Evolutionary conservation across 2,329 filamentous ascomycete species (phyloP).

Genomic region (Cladophialophora immunda): DNA sequence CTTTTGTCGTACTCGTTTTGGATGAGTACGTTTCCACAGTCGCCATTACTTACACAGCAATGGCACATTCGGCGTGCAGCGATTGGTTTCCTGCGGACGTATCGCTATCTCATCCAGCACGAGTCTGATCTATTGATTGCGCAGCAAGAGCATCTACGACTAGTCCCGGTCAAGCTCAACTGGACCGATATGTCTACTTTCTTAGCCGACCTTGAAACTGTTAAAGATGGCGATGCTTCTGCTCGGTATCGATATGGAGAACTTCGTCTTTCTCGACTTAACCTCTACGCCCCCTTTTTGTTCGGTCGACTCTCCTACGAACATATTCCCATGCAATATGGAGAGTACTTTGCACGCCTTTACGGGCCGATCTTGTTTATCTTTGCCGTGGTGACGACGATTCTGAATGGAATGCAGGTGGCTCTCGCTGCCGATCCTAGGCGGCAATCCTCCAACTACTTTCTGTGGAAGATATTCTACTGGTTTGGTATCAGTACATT

Average conservation of each 20-base stretch:
- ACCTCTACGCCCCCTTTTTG: neutral
- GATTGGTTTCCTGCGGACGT: constrained; percentile 52
- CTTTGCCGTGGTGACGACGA: neutral
- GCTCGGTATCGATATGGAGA: neutral
- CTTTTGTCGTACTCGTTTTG: no score
- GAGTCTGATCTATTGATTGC: constrained; percentile 52
- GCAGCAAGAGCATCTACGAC: constrained; percentile 35
- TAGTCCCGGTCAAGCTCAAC: constrained; percentile 47
- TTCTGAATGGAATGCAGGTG: constrained; percentile 31
- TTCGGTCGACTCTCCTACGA: neutral
- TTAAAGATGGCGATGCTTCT: neutral
- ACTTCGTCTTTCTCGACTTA: neutral
- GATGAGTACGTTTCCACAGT: no score
- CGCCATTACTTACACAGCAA: neutral
- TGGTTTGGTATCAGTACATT: constrained; percentile 23
- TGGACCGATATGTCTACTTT: constrained; percentile 32
- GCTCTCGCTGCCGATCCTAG: neutral
- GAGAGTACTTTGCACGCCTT: neutral
- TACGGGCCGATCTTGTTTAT: neutral
- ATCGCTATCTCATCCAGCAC: constrained; percentile 51
- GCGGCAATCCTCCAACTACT: neutral
- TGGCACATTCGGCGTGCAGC: constrained; percentile 10
- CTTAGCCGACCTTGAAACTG: neutral
- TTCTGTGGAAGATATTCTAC: constrained; percentile 8
- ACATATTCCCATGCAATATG: neutral